Conservation (phyloP, 140 eudicot species). For the Oenanthe javanica region DNA sequence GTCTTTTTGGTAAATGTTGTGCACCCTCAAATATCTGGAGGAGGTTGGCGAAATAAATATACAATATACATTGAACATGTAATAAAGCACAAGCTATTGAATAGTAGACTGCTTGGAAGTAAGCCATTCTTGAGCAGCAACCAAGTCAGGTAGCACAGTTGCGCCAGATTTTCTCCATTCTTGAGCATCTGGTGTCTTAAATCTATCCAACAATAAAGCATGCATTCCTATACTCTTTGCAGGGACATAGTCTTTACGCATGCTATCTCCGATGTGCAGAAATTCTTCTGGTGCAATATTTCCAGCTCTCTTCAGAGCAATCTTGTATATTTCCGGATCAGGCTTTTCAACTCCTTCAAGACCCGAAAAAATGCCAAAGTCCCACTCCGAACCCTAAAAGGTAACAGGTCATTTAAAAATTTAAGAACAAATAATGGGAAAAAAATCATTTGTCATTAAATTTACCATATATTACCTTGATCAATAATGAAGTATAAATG, state of each 20-base stretch:
- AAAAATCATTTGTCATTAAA: not conserved
- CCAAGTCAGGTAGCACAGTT: slow-evolving; percentile 64
- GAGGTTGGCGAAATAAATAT: not conserved
- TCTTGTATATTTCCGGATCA: slow-evolving; percentile 63
- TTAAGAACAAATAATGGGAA: not conserved
- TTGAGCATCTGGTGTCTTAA: slow-evolving; percentile 69
- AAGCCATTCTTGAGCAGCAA: slow-evolving; percentile 68
- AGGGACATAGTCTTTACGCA: slow-evolving; percentile 80
- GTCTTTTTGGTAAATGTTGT: not conserved
- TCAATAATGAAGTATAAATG: not conserved
- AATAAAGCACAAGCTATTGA: not conserved
- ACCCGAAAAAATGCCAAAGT: slow-evolving; percentile 94
- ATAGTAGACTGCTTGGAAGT: slow-evolving; percentile 31
- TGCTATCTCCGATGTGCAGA: slow-evolving; percentile 92
- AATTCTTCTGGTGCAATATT: slow-evolving; percentile 68
- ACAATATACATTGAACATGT: not conserved
- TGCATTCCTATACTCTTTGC: slow-evolving; percentile 94
- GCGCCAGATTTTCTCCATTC: slow-evolving; percentile 74
- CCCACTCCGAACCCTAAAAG: slow-evolving; percentile 86
- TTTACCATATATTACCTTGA: not conserved
- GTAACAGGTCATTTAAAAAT: slow-evolving; percentile 3
- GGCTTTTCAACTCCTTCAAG: slow-evolving; percentile 92
- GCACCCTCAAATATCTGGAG: slow-evolving; percentile 7
- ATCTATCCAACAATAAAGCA: slow-evolving; percentile 75
- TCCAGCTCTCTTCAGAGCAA: slow-evolving; percentile 88